Evolutionary conservation across 371 early-diverging fungal species (phyloP).

Genomic region (Thermomucor indicae-seudaticae): DNA sequence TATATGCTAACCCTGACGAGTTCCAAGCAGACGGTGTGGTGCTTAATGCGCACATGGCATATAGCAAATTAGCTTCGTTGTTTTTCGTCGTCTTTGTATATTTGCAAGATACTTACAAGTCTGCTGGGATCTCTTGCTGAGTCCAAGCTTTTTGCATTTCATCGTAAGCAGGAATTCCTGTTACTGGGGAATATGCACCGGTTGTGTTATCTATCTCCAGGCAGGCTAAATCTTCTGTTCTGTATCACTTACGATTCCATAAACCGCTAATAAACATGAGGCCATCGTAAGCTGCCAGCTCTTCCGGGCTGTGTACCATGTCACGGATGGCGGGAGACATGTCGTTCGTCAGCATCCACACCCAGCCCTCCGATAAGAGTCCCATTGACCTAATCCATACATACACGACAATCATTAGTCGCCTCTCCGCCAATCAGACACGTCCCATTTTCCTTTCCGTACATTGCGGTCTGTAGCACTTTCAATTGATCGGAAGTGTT

Average conservation of each 20-base stretch:
- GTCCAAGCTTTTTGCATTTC: constrained; percentile 22
- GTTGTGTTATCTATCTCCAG: neutral
- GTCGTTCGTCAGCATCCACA: constrained; percentile 38
- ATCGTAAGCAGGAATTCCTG: constrained; percentile 31
- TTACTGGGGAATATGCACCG: constrained; percentile 16
- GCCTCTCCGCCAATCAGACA: neutral
- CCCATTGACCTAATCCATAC: constrained; percentile 21
- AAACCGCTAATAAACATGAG: constrained; percentile 44
- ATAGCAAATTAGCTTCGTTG: neutral
- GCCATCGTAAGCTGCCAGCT: constrained; percentile 27
- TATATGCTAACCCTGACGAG: constrained; percentile 25
- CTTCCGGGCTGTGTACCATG: constrained; percentile 10
- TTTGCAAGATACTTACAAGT: constrained; percentile 13
- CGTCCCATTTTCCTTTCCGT: constrained; percentile 3
- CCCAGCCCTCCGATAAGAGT: constrained; percentile 33
- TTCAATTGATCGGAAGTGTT: constrained; percentile 24
- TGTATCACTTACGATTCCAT: constrained; percentile 36
- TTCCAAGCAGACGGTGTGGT: constrained; percentile 22
- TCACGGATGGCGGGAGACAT: constrained; percentile 22
- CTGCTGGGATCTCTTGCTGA: constrained; percentile 17
- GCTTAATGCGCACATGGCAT: constrained; percentile 3
- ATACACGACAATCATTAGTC: neutral
- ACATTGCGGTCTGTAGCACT: constrained; percentile 27
- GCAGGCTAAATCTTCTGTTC: neutral
- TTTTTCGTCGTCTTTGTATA: neutral